Evolutionary conservation across 129 eudicot species (phyloP), one percentile per base, ranked within the genome.

Genomic region (Arctium minus): DNA sequence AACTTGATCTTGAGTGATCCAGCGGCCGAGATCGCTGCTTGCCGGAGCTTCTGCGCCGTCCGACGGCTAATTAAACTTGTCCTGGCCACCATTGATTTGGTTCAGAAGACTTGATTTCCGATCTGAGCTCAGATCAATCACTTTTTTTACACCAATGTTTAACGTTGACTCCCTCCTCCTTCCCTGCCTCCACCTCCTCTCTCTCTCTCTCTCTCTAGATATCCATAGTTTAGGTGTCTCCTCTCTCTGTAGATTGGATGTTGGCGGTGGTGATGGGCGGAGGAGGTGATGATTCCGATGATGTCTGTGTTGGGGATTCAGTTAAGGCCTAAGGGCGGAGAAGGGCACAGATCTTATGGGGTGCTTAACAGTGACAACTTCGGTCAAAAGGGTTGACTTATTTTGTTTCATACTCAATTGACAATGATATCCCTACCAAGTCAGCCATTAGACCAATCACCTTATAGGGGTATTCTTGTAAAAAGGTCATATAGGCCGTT

Each of bases 1-100:
- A 92, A 53, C 86, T 89, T 89, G 83, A 94, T 87, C 91, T 80
- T 92, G 35, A 86, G 87, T 27, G 93, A 90, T 75, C 94, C 93
- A 48, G 62, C 88, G 76, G 88, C 91, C 6, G 85, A 83, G 85
- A 87, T 75, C 84, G 90, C 85, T 8, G 81, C 82, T 80, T 92
- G 91, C 84, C 93, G 86, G 82, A 89, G 75, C 86, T 88, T 82
- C 84, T 75, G 84, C 4, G 79, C 92, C 83, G 88, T 82, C 80
- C 98, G 92, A 27, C 97, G 97, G 85, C 89, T 89, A 60, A 89
- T 86, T 35, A 86, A 81, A 42, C 86, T 70, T 38, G 89, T 86
- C 76, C 96, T 91, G 79, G 84, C 88, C 72, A 71, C 86, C 85
- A 83, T 76, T 8, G 77, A 3, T 30, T 44, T 81, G 31, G 74